These are phyloP conservation scores for Solanum chmielewskii DNA, from an alignment of 257 asterid genomes.

Conservation along the genomic window DNA sequence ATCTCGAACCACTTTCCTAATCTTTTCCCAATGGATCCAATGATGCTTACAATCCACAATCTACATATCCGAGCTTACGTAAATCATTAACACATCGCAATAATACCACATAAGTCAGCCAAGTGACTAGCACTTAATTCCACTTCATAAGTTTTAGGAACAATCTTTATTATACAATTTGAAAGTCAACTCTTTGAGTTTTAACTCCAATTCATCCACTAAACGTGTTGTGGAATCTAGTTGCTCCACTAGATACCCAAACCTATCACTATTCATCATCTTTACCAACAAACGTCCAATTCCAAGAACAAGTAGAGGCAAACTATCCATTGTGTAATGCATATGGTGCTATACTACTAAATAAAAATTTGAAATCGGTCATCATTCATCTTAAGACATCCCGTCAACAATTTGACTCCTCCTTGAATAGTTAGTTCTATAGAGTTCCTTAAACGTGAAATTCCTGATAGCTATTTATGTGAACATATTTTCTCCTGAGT, in stretches of 20 bases:
- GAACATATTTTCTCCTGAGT: not conserved
- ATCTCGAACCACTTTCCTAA: not conserved
- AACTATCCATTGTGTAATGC: not conserved
- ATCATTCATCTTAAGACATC: not conserved
- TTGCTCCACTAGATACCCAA: not conserved
- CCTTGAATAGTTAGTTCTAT: not conserved
- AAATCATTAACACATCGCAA: not conserved
- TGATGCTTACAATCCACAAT: not conserved
- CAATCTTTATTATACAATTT: not conserved
- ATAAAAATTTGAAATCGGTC: not conserved
- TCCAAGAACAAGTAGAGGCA: not conserved
- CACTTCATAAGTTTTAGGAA: not conserved
- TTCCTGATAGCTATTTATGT: not conserved
- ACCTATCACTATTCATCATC: not conserved
- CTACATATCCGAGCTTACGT: not conserved
- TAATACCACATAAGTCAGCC: not conserved
- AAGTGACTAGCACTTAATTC: not conserved
- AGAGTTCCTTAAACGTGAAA: not conserved
- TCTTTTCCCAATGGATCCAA: not conserved
- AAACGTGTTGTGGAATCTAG: not conserved
- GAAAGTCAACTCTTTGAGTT: not conserved
- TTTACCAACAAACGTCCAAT: not conserved
- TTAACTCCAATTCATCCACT: not conserved
- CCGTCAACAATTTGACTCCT: not conserved
- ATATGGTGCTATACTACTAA: not conserved